phyloP scores from a whole-genome alignment of 1,284 basidiomycete species.

The Malassezia sympodialis region DNA sequence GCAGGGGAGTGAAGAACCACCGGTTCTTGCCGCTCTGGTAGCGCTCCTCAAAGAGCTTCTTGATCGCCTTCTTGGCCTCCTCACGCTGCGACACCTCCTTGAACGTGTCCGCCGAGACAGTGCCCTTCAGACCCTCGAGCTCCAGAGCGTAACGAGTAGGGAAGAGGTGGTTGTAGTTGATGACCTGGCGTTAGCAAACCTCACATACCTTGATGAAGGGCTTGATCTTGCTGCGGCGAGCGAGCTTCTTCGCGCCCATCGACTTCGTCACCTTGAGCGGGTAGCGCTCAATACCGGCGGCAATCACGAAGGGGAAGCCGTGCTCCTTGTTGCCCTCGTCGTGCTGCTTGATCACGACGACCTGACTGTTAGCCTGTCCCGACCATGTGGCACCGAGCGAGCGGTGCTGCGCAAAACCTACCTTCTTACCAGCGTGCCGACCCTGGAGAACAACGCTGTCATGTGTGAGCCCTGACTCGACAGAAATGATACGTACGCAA shows the following conservation, averaged over 20 bases:
- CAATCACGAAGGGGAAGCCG: slow-evolving; percentile 44
- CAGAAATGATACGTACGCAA: slow-evolving; percentile 47
- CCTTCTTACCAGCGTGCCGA: slow-evolving; percentile 48
- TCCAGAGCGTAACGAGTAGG: slow-evolving; percentile 48
- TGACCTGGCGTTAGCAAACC: slow-evolving; percentile 21
- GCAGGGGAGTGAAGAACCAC: slow-evolving; percentile 48
- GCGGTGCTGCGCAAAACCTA: slow-evolving; percentile 20
- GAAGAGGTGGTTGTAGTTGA: slow-evolving; percentile 49
- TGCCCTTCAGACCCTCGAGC: slow-evolving; percentile 47
- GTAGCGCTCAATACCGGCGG: slow-evolving; percentile 48
- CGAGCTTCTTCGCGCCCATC: slow-evolving; percentile 48
- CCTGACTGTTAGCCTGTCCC: slow-evolving; percentile 21
- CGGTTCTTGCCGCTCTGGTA: slow-evolving; percentile 48
- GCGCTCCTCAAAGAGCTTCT: slow-evolving; percentile 48
- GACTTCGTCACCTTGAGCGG: slow-evolving; percentile 47
- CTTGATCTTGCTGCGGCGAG: slow-evolving; percentile 48
- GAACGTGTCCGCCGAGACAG: slow-evolving; percentile 45
- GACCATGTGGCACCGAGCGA: neutral
- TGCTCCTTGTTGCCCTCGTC: slow-evolving; percentile 48
- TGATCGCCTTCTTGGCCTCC: slow-evolving; percentile 47
- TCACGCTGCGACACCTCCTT: slow-evolving; percentile 47
- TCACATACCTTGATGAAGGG: slow-evolving; percentile 44
- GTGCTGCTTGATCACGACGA: slow-evolving; percentile 49
- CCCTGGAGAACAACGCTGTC: slow-evolving; percentile 42
- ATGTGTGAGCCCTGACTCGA: neutral